These are phyloP conservation scores for Fraxinus americana DNA, from an alignment of 257 asterid genomes.

Conservation along the genomic window DNA sequence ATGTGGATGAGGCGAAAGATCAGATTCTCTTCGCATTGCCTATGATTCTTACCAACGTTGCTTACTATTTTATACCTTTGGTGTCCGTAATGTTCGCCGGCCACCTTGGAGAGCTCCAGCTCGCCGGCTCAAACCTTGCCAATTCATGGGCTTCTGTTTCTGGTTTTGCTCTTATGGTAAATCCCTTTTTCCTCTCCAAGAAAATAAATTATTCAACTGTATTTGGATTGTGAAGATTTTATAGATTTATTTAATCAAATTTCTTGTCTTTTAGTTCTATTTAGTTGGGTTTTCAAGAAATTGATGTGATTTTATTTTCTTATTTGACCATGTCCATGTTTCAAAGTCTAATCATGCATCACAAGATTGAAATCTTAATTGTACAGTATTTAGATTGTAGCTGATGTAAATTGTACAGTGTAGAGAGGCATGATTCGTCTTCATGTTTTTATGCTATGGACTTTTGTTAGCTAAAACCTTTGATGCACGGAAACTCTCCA, in stretches of 20 bases:
- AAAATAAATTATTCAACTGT: neutral
- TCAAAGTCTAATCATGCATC: neutral
- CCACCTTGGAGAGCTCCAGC: constrained; percentile 71
- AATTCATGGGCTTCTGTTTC: constrained; percentile 75
- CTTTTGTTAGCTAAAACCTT: neutral
- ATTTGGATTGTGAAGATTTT: neutral
- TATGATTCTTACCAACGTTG: constrained; percentile 52
- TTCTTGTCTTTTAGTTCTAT: neutral
- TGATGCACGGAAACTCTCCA: too few relatives aligned
- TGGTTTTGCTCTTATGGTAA: constrained; percentile 69
- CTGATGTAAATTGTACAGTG: neutral
- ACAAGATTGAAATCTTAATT: neutral
- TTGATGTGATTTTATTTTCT: neutral
- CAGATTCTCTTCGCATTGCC: constrained; percentile 65
- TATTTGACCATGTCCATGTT: neutral
- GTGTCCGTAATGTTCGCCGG: constrained; percentile 89
- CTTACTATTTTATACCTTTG: constrained; percentile 55
- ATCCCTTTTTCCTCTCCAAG: neutral
- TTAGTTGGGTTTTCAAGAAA: neutral
- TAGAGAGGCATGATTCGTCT: neutral
- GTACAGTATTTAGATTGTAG: neutral
- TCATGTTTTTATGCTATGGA: neutral
- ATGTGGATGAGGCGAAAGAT: constrained; percentile 59
- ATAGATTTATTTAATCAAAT: neutral
- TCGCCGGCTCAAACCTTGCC: constrained; percentile 74